Base-by-base conservation (phyloP, 805 yeast species). In the Pichia deserticola region DNA sequence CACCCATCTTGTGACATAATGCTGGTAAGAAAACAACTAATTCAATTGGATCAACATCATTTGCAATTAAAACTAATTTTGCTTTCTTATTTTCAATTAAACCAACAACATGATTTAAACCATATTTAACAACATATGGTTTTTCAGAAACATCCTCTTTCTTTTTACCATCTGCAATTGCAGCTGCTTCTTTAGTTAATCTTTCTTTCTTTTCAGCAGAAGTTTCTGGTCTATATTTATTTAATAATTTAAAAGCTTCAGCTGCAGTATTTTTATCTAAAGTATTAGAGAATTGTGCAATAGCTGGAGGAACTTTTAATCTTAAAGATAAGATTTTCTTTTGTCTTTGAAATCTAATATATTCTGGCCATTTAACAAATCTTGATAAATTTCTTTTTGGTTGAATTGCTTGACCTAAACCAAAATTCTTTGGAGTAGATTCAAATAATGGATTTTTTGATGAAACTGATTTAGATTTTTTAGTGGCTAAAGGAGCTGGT, bases 171-270 rank as follows among this genome's bases (percentile, higher is more conserved):
- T 89, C 97, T 58, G 97, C 97, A 69, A 90, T 82, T 65, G 97
- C 98, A 68, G 97, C 96, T 61, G 99, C 97, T 81, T 93, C 98
- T 79, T 87, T 88, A 77, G 93, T 85, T 70, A 92, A 84, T 82
- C 99, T 89, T 81, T 89, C 97, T 84, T 89, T 89, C 96, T 92
- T 92, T 81, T 93, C 97, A 71, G 89, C 85, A 69, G 83, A 69
- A 60, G 97, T 87, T 82, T 92, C 99, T 71, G 99, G 98, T 79
- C 96, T 85, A 89, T 92, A 92, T 82, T 93, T 92, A 95, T 89
- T 89, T 79, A 92, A 84, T 68, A 92, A 84, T 82, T 90, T 90
- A 84, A 92, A 87, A 65, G 96, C 79, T 77, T 87, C 95, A 66
- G 97, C 78, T 68, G 99, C 98, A 63, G 98, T 86, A 89, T 92